A percentile compares a stretch with the other conserved stretches of the same genome.
phyloP scores from a whole-genome alignment of 768 basidiomycete species.

The Albatrellus ellisii region DNA sequence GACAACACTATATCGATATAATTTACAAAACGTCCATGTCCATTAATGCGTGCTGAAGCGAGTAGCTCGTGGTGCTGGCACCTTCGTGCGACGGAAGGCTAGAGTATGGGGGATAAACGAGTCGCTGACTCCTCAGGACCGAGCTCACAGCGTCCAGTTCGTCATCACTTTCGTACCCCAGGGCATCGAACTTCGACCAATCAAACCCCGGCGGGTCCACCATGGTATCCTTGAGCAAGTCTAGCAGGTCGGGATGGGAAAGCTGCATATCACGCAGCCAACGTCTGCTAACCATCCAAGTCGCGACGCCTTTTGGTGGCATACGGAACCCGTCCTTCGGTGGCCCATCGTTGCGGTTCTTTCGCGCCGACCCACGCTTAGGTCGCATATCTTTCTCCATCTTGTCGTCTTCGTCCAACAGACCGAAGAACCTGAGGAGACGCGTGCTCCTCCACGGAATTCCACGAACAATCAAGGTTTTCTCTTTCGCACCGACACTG shows the following conservation, averaged over 20 bases:
- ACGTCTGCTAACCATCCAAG: constrained; percentile 66
- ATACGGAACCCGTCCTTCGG: constrained; percentile 42
- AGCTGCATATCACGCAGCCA: constrained; percentile 37
- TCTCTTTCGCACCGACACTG: constrained; percentile 13
- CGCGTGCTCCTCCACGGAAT: constrained; percentile 58
- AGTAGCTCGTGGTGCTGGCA: constrained; percentile 16
- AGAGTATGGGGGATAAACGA: constrained; percentile 3
- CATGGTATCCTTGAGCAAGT: constrained; percentile 29
- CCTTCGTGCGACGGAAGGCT: neutral
- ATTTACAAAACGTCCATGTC: neutral
- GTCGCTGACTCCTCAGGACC: constrained; percentile 9
- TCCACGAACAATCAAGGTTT: constrained; percentile 41
- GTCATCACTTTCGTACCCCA: constrained; percentile 47
- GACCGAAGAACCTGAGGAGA: constrained; percentile 43
- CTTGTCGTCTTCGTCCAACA: constrained; percentile 46
- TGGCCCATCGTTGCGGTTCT: constrained; percentile 38
- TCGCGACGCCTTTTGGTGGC: constrained; percentile 49
- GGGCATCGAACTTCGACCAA: constrained; percentile 31
- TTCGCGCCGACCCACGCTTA: constrained; percentile 44
- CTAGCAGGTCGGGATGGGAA: constrained; percentile 34
- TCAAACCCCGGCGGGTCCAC: constrained; percentile 36
- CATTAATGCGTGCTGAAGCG: constrained; percentile 19
- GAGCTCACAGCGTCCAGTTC: constrained; percentile 13
- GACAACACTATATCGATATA: neutral
- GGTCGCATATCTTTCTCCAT: constrained; percentile 32